Conservation (phyloP, 306 rosid genomes). For the Lotus japonicus region DNA sequence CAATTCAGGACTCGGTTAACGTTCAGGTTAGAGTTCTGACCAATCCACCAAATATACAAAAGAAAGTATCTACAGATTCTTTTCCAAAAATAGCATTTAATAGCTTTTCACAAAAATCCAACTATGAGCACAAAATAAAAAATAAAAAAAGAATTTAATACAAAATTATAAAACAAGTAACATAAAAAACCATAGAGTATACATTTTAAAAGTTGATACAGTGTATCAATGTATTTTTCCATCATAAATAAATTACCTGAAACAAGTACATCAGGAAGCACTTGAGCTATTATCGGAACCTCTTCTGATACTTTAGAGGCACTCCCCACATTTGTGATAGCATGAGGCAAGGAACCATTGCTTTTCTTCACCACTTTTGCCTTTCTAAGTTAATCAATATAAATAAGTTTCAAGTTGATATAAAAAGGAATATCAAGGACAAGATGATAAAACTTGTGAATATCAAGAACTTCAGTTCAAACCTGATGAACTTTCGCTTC, state of each 20-base stretch:
- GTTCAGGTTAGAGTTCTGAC: not conserved
- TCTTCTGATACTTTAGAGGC: constrained; percentile 45
- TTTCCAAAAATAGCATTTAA: not conserved
- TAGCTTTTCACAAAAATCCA: no score
- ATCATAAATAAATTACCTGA: constrained; percentile 44
- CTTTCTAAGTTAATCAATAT: constrained; percentile 47
- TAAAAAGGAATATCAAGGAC: constrained; percentile 5
- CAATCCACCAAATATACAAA: not conserved
- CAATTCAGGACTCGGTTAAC: not conserved
- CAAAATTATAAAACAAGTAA: not conserved
- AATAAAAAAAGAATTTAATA: not conserved
- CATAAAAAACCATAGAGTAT: not conserved
- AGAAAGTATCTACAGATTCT: not conserved
- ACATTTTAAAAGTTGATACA: constrained; percentile 3
- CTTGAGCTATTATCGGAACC: constrained; percentile 33
- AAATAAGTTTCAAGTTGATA: not conserved
- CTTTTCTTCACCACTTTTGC: constrained; percentile 62
- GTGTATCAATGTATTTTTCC: not conserved
- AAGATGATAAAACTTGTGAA: constrained; percentile 1
- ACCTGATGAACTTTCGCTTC: constrained; percentile 80
- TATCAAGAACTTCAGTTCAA: constrained; percentile 24
- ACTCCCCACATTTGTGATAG: constrained; percentile 35
- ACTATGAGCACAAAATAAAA: no score
- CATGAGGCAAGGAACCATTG: constrained; percentile 31
- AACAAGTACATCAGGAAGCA: constrained; percentile 35